Percentiles rank a stretch among this genome's conserved stretches.
Conservation (phyloP, 148 eudicot genomes). For the Selenicereus undatus region DNA sequence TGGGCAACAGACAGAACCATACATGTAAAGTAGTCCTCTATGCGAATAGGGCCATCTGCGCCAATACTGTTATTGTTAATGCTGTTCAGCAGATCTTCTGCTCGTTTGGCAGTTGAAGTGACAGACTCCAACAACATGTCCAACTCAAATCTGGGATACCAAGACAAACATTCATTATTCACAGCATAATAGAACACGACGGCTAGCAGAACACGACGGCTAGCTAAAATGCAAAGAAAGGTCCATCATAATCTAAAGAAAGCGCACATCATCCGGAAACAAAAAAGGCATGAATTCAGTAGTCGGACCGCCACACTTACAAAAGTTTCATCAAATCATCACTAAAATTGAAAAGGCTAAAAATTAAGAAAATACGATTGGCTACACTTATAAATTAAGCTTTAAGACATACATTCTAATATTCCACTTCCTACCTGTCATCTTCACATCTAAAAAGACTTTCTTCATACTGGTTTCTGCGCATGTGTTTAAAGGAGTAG, state of each 20-base stretch:
- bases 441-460: conserved; percentile 99
- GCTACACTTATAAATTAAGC: neutral
- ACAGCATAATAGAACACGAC: neutral
- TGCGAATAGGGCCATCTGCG: conserved; percentile 45
- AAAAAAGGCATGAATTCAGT: neutral
- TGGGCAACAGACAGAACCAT: conserved; percentile 7
- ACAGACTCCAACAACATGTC: conserved; percentile 98
- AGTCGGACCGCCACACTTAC: neutral
- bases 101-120: conserved; percentile 70
- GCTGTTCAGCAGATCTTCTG: conserved; percentile 73
- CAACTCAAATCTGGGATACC: conserved; percentile 74
- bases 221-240: neutral
- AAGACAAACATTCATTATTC: conserved; percentile 7
- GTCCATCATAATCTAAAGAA: neutral
- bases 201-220: neutral
- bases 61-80: conserved; percentile 45
- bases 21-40: conserved; percentile 89
- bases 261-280: neutral
- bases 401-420: neutral
- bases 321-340: neutral
- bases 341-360: neutral
- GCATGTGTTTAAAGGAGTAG: conserved; percentile 98
- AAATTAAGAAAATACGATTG: neutral
- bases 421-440: conserved; percentile 58
- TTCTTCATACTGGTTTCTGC: conserved; percentile 97